Percentiles rank a stretch among this genome's conserved stretches.
phyloP scores from a whole-genome alignment of 768 basidiomycete species.

The Pisolithus orientalis region DNA sequence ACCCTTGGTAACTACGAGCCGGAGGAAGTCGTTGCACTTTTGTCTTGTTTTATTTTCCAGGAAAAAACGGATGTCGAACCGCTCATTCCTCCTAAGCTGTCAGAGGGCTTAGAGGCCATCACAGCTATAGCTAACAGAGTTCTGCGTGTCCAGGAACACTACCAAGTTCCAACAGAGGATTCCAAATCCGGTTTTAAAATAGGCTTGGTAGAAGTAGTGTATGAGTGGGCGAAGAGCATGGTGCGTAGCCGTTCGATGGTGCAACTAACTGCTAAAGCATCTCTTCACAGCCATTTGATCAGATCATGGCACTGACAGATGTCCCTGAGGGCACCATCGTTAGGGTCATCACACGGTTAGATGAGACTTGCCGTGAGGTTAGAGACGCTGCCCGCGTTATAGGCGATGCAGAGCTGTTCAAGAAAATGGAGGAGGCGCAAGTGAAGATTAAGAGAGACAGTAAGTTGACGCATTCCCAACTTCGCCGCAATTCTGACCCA shows the following conservation, averaged over 20 bases:
- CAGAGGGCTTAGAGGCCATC: constrained; percentile 76
- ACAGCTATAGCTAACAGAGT: constrained; percentile 73
- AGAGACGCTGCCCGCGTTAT: constrained; percentile 96
- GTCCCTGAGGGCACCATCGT: constrained; percentile 97
- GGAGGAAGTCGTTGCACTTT: constrained; percentile 91
- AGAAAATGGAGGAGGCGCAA: constrained; percentile 97
- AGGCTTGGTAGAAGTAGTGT: constrained; percentile 92
- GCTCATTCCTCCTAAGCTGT: constrained; percentile 67
- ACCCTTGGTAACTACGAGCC: constrained; percentile 86
- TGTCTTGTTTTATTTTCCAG: constrained; percentile 97
- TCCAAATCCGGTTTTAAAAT: constrained; percentile 79
- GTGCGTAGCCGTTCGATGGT: constrained; percentile 37
- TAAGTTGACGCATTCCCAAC: constrained; percentile 38
- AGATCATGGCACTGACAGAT: constrained; percentile 89
- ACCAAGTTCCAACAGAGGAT: constrained; percentile 74
- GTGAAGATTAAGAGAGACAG: constrained; percentile 93
- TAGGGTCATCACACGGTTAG: constrained; percentile 88
- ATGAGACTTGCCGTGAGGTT: constrained; percentile 96
- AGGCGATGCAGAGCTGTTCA: constrained; percentile 91
- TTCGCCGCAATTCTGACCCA: constrained; percentile 4
- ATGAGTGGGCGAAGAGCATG: constrained; percentile 99
- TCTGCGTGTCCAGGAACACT: constrained; percentile 68
- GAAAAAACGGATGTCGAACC: constrained; percentile 95
- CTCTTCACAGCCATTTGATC: constrained; percentile 79
- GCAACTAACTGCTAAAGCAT: not conserved